Conservation (phyloP, 2,329 filamentous ascomycete genomes). For the Blumeria graminis region DNA sequence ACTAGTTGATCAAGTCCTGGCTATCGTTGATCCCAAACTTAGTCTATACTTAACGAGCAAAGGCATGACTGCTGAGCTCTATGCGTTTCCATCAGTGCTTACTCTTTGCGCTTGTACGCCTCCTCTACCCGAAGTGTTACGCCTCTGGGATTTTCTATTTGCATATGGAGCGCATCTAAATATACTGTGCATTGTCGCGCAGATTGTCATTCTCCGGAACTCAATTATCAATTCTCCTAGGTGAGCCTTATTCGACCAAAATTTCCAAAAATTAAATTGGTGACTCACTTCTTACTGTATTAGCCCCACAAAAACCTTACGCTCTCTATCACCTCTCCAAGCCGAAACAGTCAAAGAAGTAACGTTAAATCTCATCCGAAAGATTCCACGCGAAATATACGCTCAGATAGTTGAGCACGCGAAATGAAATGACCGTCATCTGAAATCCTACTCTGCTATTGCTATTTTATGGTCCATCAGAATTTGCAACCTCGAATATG, state of each 20-base stretch:
- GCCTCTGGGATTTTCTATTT: conserved; percentile 92
- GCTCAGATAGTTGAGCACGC: conserved; percentile 76
- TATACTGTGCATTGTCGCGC: conserved; percentile 86
- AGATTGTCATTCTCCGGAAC: conserved; percentile 69
- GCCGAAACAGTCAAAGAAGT: conserved; percentile 65
- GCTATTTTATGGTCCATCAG: not conserved
- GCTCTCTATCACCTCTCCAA: conserved; percentile 64
- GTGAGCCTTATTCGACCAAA: conserved; percentile 23
- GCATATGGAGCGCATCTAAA: conserved; percentile 90
- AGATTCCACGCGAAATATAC: conserved; percentile 79
- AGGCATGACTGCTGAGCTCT: conserved; percentile 77
- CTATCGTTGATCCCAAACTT: conserved; percentile 75
- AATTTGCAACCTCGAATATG: too few species aligned
- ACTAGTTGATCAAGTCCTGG: conserved; percentile 75
- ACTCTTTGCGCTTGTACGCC: conserved; percentile 92
- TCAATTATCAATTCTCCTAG: conserved; percentile 64
- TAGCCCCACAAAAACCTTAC: conserved; percentile 79
- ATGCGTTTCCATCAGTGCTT: conserved; percentile 84
- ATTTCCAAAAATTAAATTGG: not conserved
- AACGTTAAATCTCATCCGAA: conserved; percentile 65
- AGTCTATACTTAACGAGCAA: conserved; percentile 66
- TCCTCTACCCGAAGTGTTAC: conserved; percentile 73
- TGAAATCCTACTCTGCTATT: not conserved
- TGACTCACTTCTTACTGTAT: too few species aligned
- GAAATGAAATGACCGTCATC: conserved; percentile 23